Evolutionary conservation across 2,329 filamentous ascomycete species (phyloP).

Genomic region (Trichoderma sp.): DNA sequence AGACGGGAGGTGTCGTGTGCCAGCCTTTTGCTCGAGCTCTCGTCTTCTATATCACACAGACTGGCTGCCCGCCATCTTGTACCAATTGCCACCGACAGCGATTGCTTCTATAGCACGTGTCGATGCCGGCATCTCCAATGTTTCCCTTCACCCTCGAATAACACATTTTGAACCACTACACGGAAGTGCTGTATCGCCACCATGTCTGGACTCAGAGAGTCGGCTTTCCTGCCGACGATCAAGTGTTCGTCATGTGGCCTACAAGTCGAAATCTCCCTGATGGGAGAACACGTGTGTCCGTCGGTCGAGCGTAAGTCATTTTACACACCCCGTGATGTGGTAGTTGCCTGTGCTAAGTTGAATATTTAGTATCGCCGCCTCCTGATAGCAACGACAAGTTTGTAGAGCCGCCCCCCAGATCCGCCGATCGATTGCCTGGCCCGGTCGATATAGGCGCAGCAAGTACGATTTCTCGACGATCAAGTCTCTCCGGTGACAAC

Average conservation of each 20-base stretch:
- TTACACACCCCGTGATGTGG: neutral
- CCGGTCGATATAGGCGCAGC: constrained; percentile 52
- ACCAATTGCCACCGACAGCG: neutral
- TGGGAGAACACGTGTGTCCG: constrained; percentile 80
- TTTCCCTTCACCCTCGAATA: neutral
- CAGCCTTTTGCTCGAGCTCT: neutral
- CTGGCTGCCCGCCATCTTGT: neutral
- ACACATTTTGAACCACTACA: neutral
- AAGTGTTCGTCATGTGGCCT: constrained; percentile 80
- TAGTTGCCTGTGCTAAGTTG: neutral
- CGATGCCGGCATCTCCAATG: constrained; percentile 15
- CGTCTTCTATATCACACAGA: neutral
- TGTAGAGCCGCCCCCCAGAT: constrained; percentile 25
- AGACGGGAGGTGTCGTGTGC: neutral
- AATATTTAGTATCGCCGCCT: constrained; percentile 38
- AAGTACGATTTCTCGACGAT: constrained; percentile 41
- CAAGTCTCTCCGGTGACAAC: neutral
- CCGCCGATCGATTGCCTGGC: constrained; percentile 41
- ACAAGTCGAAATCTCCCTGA: constrained; percentile 77
- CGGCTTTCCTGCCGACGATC: constrained; percentile 73
- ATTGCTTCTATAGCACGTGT: neutral
- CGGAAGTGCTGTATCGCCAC: constrained; percentile 23
- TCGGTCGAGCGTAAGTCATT: constrained; percentile 45
- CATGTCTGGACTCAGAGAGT: constrained; percentile 57
- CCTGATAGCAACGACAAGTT: constrained; percentile 33